phyloP scores from a whole-genome alignment of 164 flowering plant genomes.

The Brasenia schreberi region DNA sequence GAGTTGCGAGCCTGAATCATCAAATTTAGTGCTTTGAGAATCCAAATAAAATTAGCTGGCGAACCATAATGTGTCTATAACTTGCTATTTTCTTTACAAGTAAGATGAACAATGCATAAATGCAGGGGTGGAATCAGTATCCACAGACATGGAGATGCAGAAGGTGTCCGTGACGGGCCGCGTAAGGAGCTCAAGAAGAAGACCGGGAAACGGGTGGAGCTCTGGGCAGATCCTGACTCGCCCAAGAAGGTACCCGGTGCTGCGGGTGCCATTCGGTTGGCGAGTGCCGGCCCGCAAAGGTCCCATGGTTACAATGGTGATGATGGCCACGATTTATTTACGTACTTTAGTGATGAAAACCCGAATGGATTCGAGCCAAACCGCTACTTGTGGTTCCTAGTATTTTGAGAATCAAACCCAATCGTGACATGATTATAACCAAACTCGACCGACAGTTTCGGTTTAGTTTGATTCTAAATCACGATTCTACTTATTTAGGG shows the following conservation, averaged over 20 bases:
- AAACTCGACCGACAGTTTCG: too few species aligned
- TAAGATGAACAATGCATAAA: not conserved
- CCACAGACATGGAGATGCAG: conserved; percentile 47
- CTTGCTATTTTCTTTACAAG: not conserved
- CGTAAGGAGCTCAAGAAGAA: conserved; percentile 57
- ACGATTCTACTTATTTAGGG: too few species aligned
- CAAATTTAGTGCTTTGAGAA: not conserved
- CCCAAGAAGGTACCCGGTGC: conserved; percentile 2
- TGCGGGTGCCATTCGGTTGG: not conserved
- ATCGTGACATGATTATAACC: too few species aligned
- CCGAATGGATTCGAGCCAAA: conserved; percentile 24
- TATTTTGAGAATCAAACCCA: too few species aligned
- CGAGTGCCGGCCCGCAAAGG: not conserved
- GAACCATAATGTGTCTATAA: not conserved
- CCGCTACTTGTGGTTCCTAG: too few species aligned
- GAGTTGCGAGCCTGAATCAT: not conserved
- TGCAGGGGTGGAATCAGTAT: conserved; percentile 53
- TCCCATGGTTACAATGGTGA: conserved; percentile 9
- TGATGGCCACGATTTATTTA: conserved; percentile 9
- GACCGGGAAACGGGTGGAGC: conserved; percentile 55
- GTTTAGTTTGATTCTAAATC: too few species aligned
- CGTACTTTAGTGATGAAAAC: conserved; percentile 65
- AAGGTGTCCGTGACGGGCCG: conserved; percentile 34
- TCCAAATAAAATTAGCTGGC: not conserved
- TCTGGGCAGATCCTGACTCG: conserved; percentile 1